These are phyloP conservation scores for Arabis hirsuta DNA, from an alignment of 345 rosid genomes.

Conservation along the genomic window DNA sequence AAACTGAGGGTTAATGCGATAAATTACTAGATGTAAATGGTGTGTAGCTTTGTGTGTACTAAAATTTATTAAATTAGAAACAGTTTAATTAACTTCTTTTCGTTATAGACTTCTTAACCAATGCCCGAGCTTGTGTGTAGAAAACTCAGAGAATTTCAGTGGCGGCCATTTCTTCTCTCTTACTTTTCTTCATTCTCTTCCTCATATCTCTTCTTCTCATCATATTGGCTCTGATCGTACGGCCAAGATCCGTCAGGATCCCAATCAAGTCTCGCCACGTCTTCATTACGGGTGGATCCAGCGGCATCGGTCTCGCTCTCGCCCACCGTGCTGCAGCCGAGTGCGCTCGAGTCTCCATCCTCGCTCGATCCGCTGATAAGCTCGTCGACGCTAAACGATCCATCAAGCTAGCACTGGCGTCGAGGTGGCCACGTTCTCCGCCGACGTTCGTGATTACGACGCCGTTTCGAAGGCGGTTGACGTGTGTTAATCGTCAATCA, in stretches of 20 bases:
- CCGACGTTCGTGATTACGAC: conserved; percentile 71
- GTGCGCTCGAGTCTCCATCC: conserved; percentile 70
- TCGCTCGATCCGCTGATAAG: conserved; percentile 59
- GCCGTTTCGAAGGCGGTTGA: conserved; percentile 50
- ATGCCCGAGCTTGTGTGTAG: neutral
- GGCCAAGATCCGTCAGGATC: conserved; percentile 58
- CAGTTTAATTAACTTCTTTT: too few relatives aligned
- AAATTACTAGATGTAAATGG: too few relatives aligned
- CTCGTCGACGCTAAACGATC: conserved; percentile 61
- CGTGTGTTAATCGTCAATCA: conserved; percentile 69
- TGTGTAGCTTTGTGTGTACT: too few relatives aligned
- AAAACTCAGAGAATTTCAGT: neutral
- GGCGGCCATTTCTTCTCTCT: conserved; percentile 20
- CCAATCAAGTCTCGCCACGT: conserved; percentile 69
- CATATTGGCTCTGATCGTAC: conserved; percentile 50
- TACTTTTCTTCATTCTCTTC: conserved; percentile 3
- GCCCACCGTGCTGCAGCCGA: conserved; percentile 59
- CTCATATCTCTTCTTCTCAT: conserved; percentile 49
- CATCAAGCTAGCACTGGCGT: conserved; percentile 62
- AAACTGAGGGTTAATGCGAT: too few relatives aligned
- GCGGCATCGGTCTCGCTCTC: conserved; percentile 72
- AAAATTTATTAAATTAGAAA: too few relatives aligned
- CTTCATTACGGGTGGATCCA: conserved; percentile 85
- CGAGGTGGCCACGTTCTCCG: conserved; percentile 58
- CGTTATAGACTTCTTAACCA: too few relatives aligned